Evolutionary conservation across 1,139 yeast species (phyloP), one percentile per base, ranked within the genome.

Genomic region (Suhomyces choctaworum): DNA sequence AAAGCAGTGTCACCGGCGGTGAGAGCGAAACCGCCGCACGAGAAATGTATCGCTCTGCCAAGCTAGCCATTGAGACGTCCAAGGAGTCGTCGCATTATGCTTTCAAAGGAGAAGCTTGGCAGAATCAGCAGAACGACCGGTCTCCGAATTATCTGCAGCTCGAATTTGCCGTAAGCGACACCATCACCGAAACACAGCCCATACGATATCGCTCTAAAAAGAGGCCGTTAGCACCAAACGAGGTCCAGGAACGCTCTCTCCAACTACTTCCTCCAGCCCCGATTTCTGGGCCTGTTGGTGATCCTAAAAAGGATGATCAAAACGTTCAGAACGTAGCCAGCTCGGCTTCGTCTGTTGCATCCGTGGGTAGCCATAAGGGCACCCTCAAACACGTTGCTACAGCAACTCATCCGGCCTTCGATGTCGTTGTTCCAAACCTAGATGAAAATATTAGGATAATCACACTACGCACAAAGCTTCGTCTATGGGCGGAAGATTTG

Each of bases 161-260:
- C 20, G 71, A 67, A 34, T 44, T 73, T 25, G 64, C 75, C 0
- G 78, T 73, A 0, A 45, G 57, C 23, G 69, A 63, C 4, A 71
- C 78, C 0, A 45, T 51, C 11, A 61, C 76, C 1, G 72, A 69
- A 42, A 32, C 48, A 0, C 55, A 48, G 9, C 79, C 80, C 2
- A 72, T 73, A 0, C 52, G 46, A 31, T 64, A 59, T 42, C 56
- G 59, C 27, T 51, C 58, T 24, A 59, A 54, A 32, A 68, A 60
- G 42, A 52, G 60, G 11, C 73, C 74, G 0, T 36, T 60, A 1
- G 53, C 61, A 2, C 66, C 69, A 2, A 60, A 60, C 29, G 73
- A 68, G 47, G 46, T 55, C n/a, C 68, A 66, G 40, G 72, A 63
- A 28, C 30, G 42, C 27, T 24, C 42, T 24, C 26, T 41, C 28